These are phyloP conservation scores for Candida sp. DNA, from an alignment of 1,139 yeast genomes.

Conservation along the genomic window DNA sequence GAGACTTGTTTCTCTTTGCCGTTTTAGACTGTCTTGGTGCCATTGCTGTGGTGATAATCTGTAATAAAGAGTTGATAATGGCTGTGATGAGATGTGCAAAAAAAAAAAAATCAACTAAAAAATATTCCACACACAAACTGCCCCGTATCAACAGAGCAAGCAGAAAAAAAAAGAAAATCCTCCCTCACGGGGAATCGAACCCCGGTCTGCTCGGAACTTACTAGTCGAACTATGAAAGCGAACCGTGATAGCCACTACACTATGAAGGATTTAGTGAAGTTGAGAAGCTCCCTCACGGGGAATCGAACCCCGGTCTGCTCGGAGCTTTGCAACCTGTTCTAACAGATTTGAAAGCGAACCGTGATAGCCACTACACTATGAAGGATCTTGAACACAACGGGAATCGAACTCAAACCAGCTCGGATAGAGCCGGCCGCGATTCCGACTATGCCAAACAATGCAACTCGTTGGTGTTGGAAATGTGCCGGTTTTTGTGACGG, in stretches of 20 bases:
- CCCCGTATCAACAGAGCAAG: too few species aligned
- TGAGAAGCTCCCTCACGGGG: conserved; percentile 67
- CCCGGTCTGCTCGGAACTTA: conserved; percentile 10
- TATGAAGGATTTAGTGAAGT: conserved; percentile 3
- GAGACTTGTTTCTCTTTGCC: conserved; percentile 56
- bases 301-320: conserved; percentile 84
- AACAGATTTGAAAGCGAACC: conserved; percentile 64
- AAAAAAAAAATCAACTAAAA: conserved; percentile 11
- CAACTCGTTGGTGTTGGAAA: too few species aligned
- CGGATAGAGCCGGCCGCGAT: conserved; percentile 8
- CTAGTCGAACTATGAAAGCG: conserved; percentile 6
- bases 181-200: conserved; percentile 10
- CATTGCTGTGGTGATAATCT: too few species aligned
- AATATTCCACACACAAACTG: too few species aligned
- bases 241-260: conserved; percentile 11
- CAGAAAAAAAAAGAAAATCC: conserved; percentile 5
- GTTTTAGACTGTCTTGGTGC: conserved; percentile 64
- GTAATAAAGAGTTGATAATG: too few species aligned
- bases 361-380: conserved; percentile 80
- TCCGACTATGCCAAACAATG: neutral
- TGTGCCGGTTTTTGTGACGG: too few species aligned
- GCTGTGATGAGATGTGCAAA: conserved; percentile 3
- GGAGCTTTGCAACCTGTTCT: conserved; percentile 27
- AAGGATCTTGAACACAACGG: conserved; percentile 6
- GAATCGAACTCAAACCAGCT: conserved; percentile 8